phyloP scores from a whole-genome alignment of 169 alveolate species.

The Babesia divergens region DNA sequence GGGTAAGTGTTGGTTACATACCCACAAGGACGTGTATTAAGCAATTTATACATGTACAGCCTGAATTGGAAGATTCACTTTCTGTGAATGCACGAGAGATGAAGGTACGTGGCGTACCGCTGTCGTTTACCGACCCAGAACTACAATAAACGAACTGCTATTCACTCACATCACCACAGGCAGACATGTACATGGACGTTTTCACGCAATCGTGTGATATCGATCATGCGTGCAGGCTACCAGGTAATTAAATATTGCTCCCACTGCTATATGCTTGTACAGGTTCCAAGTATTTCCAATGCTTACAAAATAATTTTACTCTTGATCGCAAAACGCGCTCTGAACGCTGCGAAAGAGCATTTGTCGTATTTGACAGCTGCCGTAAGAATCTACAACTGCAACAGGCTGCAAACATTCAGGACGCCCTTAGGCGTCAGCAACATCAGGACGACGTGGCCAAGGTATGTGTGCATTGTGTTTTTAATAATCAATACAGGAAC shows the following conservation, averaged over 20 bases:
- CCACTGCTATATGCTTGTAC: background rate
- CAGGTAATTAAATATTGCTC: conserved; percentile 54
- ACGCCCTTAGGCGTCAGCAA: conserved; percentile 67
- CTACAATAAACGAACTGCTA: background rate
- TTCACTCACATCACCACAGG: conserved; percentile 29
- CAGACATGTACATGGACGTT: conserved; percentile 74
- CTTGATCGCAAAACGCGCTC: conserved; percentile 44
- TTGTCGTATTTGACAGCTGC: conserved; percentile 65
- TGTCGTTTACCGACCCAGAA: background rate
- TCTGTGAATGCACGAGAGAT: conserved; percentile 81
- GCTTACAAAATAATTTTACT: conserved; percentile 69
- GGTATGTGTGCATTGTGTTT: background rate
- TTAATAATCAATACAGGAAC: background rate
- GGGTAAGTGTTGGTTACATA: conserved; percentile 15
- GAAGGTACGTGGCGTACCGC: conserved; percentile 58
- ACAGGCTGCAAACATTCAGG: conserved; percentile 62
- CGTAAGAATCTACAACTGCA: conserved; percentile 65
- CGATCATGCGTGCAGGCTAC: conserved; percentile 76
- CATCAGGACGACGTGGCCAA: conserved; percentile 67
- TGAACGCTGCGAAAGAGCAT: conserved; percentile 54
- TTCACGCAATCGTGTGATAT: conserved; percentile 76
- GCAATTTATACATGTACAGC: conserved; percentile 56
- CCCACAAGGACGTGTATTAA: background rate
- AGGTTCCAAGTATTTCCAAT: conserved; percentile 74
- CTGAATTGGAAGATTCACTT: conserved; percentile 76